These are phyloP conservation scores for Rhazya stricta DNA, from an alignment of 257 asterid species.

Conservation along the genomic window DNA sequence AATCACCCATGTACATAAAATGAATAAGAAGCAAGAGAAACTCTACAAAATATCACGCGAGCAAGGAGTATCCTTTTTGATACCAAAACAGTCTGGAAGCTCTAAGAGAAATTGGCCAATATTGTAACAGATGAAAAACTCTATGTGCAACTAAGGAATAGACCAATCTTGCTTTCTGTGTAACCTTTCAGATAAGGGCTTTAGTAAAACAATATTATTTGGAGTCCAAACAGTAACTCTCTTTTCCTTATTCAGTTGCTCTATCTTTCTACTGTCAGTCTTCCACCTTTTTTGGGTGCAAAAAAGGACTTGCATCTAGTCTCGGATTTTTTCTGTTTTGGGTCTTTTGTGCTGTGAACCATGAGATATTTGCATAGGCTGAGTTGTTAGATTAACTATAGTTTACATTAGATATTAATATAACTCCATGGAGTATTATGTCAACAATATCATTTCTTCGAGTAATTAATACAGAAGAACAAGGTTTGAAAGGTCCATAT, in stretches of 20 bases:
- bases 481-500: neutral
- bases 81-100: too few relatives aligned
- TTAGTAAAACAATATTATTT: too few relatives aligned
- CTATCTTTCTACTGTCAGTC: neutral
- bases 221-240: neutral
- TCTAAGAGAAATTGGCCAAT: too few relatives aligned
- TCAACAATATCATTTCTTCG: neutral
- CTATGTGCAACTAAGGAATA: neutral
- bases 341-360: neutral
- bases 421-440: neutral
- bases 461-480: neutral
- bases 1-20: neutral
- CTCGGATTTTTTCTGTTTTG: neutral
- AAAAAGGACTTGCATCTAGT: neutral
- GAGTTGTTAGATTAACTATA: neutral
- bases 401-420: neutral
- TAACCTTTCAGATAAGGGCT: neutral
- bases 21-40: too few relatives aligned
- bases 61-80: too few relatives aligned
- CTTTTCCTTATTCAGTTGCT: neutral
- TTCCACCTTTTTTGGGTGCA: neutral
- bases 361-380: neutral
- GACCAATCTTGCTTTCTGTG: neutral
- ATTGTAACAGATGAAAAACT: too few relatives aligned
- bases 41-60: too few relatives aligned